phyloP scores from a whole-genome alignment of 495 filamentous ascomycete species.

The Tuber brumale region DNA sequence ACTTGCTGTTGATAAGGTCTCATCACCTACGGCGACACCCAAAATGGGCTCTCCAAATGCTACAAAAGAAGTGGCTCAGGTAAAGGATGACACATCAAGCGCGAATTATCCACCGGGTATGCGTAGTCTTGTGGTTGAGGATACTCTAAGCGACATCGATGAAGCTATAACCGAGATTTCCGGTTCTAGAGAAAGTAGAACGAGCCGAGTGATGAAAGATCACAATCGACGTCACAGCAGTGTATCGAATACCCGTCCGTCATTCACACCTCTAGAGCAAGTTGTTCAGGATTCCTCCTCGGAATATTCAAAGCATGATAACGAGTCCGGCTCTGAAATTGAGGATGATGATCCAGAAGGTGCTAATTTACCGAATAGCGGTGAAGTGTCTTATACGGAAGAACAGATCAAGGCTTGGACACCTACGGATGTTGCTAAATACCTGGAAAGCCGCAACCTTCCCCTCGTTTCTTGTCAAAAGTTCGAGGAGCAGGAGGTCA shows the following conservation, averaged over 20 bases:
- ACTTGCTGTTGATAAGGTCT: constrained; percentile 35
- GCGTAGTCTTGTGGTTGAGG: constrained; percentile 84
- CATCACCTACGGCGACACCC: constrained; percentile 21
- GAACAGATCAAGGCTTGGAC: constrained; percentile 67
- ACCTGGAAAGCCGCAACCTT: constrained; percentile 71
- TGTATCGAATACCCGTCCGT: constrained; percentile 59
- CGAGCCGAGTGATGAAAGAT: constrained; percentile 24
- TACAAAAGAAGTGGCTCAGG: background rate
- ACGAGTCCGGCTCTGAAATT: constrained; percentile 52
- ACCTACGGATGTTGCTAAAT: constrained; percentile 71
- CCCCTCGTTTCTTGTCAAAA: constrained; percentile 82
- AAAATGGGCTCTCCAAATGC: background rate
- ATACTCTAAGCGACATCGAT: constrained; percentile 93
- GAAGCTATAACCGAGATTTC: constrained; percentile 92
- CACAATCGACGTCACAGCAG: constrained; percentile 64
- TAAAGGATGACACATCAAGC: constrained; percentile 20
- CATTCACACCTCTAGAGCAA: constrained; percentile 45
- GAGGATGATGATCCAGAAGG: constrained; percentile 64
- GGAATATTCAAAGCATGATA: constrained; percentile 39
- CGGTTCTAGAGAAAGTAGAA: constrained; percentile 26
- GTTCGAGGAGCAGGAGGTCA: constrained; percentile 93
- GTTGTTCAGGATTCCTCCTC: constrained; percentile 42
- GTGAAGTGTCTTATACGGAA: constrained; percentile 50
- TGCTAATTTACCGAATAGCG: constrained; percentile 1
- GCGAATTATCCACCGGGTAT: constrained; percentile 42